These are phyloP conservation scores for Aspergillus latus DNA, from an alignment of 2,329 filamentous ascomycete species.

Conservation along the genomic window DNA sequence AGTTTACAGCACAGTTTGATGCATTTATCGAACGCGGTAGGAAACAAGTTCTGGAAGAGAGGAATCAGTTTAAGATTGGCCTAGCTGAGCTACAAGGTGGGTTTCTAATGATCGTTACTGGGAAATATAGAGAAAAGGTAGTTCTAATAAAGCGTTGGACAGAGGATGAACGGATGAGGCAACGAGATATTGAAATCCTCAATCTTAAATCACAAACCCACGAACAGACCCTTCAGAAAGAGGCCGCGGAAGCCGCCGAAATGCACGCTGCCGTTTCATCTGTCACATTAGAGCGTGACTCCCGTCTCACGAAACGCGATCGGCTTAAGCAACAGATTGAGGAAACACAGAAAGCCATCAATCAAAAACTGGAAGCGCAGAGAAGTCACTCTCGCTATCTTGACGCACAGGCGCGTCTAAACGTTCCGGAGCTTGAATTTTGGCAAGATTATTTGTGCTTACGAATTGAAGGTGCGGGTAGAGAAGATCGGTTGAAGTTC, in stretches of 20 bases:
- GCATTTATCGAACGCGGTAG: conserved; percentile 89
- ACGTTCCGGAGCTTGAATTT: conserved; percentile 90
- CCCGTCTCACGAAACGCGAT: conserved; percentile 56
- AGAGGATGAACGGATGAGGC: conserved; percentile 92
- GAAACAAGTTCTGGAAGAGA: conserved; percentile 85
- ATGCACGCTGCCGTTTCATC: conserved; percentile 61
- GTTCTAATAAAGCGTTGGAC: conserved; percentile 16
- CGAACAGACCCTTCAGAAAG: conserved; percentile 57
- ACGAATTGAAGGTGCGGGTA: conserved; percentile 83
- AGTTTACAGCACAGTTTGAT: conserved; percentile 88
- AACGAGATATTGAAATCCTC: conserved; percentile 79
- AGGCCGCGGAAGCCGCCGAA: conserved; percentile 61
- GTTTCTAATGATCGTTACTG: not conserved
- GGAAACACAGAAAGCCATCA: conserved; percentile 48
- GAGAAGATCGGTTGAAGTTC: conserved; percentile 83
- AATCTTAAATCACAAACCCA: conserved; percentile 57
- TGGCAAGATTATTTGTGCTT: conserved; percentile 91
- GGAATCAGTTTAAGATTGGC: conserved; percentile 90
- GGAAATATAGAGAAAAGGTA: not conserved
- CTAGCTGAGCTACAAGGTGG: conserved; percentile 82
- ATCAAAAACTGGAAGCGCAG: conserved; percentile 47
- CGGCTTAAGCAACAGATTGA: conserved; percentile 57
- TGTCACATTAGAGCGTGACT: conserved; percentile 57
- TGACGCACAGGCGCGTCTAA: conserved; percentile 81
- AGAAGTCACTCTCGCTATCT: conserved; percentile 63